A percentile compares a stretch with the other conserved stretches of the same genome.
phyloP scores from a whole-genome alignment of 2,329 filamentous ascomycete species.

The Penicillium brasilianum region DNA sequence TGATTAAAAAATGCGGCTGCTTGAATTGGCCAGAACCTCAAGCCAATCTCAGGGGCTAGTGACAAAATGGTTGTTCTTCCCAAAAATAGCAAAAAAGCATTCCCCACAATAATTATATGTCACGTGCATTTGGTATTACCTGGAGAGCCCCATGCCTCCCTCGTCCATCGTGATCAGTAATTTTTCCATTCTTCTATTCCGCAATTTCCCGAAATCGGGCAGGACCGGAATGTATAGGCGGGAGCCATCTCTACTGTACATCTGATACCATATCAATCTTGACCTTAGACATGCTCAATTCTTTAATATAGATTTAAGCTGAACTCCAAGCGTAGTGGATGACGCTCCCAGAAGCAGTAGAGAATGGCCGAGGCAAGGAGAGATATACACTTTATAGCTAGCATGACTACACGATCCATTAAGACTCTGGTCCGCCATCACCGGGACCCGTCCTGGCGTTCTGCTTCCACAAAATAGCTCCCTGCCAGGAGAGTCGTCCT shows the following conservation, averaged over 20 bases:
- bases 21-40: no score
- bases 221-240: background rate
- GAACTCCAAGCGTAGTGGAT: constrained; percentile 7
- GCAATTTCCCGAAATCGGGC: constrained; percentile 1
- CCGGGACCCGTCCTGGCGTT: background rate
- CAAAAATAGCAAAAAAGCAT: background rate
- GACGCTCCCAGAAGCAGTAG: background rate
- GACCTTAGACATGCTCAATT: no score
- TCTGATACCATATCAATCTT: no score
- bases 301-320: background rate
- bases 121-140: constrained; percentile 4
- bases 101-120: background rate
- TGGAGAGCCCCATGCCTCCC: background rate
- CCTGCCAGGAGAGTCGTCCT: background rate
- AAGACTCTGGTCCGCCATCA: constrained; percentile 1
- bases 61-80: no score
- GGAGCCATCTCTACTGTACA: no score
- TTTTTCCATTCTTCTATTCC: constrained; percentile 1
- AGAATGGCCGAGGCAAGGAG: background rate
- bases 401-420: constrained; percentile 4
- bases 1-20: no score
- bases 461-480: constrained; percentile 2
- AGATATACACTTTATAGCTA: background rate
- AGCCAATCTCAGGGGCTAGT: no score
- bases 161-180: constrained; percentile 11